A percentile compares a stretch with the other conserved stretches of the same genome.
Evolutionary conservation across 345 rosid species (phyloP).

Genomic region (Hibiscus trionum): DNA sequence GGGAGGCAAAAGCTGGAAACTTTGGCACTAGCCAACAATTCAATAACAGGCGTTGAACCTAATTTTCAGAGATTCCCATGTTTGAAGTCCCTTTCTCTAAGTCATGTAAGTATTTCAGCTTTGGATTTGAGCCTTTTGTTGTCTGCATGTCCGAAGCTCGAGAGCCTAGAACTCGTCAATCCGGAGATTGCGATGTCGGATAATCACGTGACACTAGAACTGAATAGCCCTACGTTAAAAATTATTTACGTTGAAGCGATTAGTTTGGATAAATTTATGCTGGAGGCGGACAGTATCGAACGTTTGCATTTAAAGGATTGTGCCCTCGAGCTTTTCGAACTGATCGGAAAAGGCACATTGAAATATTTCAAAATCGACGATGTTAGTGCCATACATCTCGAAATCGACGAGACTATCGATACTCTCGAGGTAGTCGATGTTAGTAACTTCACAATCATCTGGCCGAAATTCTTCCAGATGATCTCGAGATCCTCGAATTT

Average conservation of each 20-base stretch:
- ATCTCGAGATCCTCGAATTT: slow-evolving; percentile 63
- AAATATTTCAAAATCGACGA: slow-evolving; percentile 73
- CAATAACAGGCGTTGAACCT: slow-evolving; percentile 60
- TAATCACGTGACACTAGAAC: slow-evolving; percentile 61
- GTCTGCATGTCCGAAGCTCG: slow-evolving; percentile 59
- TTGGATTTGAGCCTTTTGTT: slow-evolving; percentile 73
- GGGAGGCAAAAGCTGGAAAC: slow-evolving; percentile 73
- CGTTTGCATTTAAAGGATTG: slow-evolving; percentile 70
- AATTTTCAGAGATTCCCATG: slow-evolving; percentile 68
- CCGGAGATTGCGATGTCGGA: slow-evolving; percentile 73
- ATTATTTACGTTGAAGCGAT: slow-evolving; percentile 53
- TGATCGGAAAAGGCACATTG: slow-evolving; percentile 67
- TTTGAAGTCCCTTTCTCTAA: slow-evolving; percentile 67
- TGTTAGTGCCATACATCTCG: slow-evolving; percentile 62
- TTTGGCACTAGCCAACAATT: slow-evolving; percentile 46
- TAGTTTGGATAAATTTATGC: slow-evolving; percentile 64
- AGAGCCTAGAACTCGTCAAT: slow-evolving; percentile 53
- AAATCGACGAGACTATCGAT: slow-evolving; percentile 54
- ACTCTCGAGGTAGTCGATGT: slow-evolving; percentile 69
- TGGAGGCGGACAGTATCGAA: slow-evolving; percentile 86
- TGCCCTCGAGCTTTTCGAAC: slow-evolving; percentile 64
- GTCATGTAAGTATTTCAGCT: slow-evolving; percentile 59
- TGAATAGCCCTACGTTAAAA: slow-evolving; percentile 54
- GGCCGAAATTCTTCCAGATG: slow-evolving; percentile 75
- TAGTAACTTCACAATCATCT: slow-evolving; percentile 58